Conservation (phyloP, 805 yeast species). For the Monosporozyma aerobia region DNA sequence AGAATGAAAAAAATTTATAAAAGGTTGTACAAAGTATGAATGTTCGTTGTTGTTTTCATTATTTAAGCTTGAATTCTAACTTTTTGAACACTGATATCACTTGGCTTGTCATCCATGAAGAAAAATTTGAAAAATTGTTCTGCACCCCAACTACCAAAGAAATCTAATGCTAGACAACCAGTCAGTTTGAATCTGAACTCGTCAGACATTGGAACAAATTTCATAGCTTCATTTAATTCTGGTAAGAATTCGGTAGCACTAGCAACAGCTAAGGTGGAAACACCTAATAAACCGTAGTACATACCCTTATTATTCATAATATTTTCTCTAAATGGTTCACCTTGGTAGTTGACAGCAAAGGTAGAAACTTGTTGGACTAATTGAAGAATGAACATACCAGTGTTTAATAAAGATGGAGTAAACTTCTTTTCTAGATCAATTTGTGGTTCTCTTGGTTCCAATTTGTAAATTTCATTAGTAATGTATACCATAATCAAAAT, state of each 20-base stretch:
- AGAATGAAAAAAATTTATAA: too few species aligned
- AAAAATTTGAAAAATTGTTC: constrained; percentile 74
- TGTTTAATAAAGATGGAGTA: constrained; percentile 82
- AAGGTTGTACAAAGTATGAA: too few species aligned
- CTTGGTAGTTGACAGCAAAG: constrained; percentile 95
- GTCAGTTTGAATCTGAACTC: constrained; percentile 74
- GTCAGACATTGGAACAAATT: constrained; percentile 76
- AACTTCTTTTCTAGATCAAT: constrained; percentile 85
- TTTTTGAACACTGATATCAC: constrained; percentile 63
- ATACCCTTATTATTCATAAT: constrained; percentile 88
- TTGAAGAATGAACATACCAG: constrained; percentile 91
- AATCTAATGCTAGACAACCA: constrained; percentile 61
- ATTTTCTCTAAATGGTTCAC: constrained; percentile 90
- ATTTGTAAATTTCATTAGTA: constrained; percentile 68
- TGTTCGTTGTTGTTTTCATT: background rate
- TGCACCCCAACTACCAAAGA: constrained; percentile 63
- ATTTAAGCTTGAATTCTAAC: constrained; percentile 2
- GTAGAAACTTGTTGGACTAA: constrained; percentile 96
- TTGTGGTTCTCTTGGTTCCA: constrained; percentile 89
- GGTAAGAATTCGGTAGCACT: constrained; percentile 94
- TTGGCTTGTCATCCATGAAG: constrained; percentile 86
- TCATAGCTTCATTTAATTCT: constrained; percentile 85
- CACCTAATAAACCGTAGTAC: constrained; percentile 92
- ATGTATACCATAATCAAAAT: constrained; percentile 73
- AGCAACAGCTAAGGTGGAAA: constrained; percentile 75